These are phyloP conservation scores for Xylaria sp. DNA, from an alignment of 2,329 filamentous ascomycete species.

Conservation along the genomic window DNA sequence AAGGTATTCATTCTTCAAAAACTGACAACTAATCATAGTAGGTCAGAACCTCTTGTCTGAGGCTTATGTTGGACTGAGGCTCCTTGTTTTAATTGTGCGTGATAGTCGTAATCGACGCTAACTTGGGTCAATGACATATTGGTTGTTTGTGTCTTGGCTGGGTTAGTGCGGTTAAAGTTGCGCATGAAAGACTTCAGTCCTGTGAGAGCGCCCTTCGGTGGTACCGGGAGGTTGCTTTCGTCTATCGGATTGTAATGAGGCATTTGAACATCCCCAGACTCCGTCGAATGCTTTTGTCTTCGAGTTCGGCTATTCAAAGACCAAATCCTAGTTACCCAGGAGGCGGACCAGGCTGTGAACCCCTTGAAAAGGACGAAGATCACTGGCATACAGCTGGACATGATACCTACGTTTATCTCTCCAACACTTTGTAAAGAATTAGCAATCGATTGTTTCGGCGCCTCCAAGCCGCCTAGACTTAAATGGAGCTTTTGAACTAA, in stretches of 20 bases:
- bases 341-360: not conserved
- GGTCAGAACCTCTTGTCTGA: too few species aligned
- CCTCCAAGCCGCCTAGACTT: not conserved
- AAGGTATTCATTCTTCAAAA: too few species aligned
- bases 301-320: not conserved
- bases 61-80: too few species aligned
- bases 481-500: not conserved
- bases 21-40: too few species aligned
- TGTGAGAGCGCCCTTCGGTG: not conserved
- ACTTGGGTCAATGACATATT: not conserved
- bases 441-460: not conserved
- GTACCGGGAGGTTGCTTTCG: not conserved
- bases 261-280: not conserved
- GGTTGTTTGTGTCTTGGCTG: not conserved
- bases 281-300: not conserved
- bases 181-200: not conserved
- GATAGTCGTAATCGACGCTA: not conserved
- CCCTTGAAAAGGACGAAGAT: not conserved
- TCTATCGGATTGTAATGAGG: too few species aligned
- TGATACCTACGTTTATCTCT: not conserved
- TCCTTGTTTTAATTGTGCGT: not conserved
- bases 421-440: not conserved
- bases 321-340: not conserved
- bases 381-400: not conserved
- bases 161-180: not conserved